Evolutionary conservation across 176 grass and related monocot genomes (phyloP).

Genomic region (Carex cristatella): DNA sequence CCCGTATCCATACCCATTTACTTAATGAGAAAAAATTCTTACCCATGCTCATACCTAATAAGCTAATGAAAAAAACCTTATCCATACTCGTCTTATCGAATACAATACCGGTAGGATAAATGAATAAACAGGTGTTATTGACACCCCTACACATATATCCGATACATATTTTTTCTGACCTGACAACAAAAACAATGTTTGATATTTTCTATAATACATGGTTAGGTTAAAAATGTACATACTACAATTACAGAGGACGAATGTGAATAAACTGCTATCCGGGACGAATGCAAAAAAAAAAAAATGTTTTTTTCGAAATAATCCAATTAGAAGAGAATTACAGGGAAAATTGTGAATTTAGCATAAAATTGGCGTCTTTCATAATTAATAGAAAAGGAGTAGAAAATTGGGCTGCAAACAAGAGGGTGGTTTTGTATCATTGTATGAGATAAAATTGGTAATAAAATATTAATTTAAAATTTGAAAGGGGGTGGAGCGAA

Average conservation of each 20-base stretch:
- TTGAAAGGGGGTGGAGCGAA: conserved; percentile 8
- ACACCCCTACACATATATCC: background rate
- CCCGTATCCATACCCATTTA: too few species aligned
- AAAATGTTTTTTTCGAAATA: background rate
- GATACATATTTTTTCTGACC: background rate
- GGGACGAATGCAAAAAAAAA: too few species aligned
- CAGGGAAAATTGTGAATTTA: background rate
- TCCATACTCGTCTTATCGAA: too few species aligned
- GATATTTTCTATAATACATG: background rate
- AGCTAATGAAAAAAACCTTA: too few species aligned
- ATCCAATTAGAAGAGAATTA: background rate
- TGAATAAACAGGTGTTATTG: too few species aligned
- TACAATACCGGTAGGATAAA: too few species aligned
- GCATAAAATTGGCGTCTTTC: background rate
- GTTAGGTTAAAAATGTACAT: background rate
- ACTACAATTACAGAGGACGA: background rate
- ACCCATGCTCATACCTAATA: too few species aligned
- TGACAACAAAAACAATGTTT: background rate
- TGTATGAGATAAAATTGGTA: background rate
- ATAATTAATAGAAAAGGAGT: background rate
- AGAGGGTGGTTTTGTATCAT: background rate
- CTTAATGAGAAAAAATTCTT: too few species aligned
- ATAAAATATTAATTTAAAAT: background rate
- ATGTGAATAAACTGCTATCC: background rate
- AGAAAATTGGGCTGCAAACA: background rate